Percentiles rank a stretch among this genome's conserved stretches.
Evolutionary conservation across 371 early-diverging fungal genomes (phyloP).

Genomic region (Gilbertella persicaria): DNA sequence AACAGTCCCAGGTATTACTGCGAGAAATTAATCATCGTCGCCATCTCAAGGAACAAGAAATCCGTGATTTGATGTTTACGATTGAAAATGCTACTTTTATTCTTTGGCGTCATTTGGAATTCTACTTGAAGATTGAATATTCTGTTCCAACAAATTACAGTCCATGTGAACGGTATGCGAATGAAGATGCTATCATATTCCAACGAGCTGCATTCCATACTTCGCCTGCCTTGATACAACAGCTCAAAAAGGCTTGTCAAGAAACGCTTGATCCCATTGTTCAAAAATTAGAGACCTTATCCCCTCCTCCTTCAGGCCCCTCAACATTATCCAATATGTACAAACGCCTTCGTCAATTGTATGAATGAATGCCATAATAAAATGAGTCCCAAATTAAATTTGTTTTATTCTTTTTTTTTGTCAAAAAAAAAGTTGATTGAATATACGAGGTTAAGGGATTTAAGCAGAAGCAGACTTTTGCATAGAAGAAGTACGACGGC

Average conservation of each 20-base stretch:
- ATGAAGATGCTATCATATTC: constrained; percentile 17
- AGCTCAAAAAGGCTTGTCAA: constrained; percentile 18
- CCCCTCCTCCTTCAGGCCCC: too few relatives aligned
- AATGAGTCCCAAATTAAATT: too few relatives aligned
- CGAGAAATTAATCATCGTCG: constrained; percentile 25
- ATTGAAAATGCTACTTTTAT: constrained; percentile 30
- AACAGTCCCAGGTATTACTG: constrained; percentile 31
- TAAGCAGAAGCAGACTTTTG: constrained; percentile 56
- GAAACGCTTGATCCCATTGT: constrained; percentile 22
- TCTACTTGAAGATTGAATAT: constrained; percentile 22
- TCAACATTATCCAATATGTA: too few relatives aligned
- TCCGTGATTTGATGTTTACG: constrained; percentile 25
- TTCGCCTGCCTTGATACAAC: constrained; percentile 14
- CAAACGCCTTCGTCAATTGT: too few relatives aligned
- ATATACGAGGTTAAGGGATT: constrained; percentile 10
- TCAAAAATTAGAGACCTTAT: constrained; percentile 23
- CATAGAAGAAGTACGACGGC: constrained; percentile 68
- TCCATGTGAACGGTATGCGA: constrained; percentile 25
- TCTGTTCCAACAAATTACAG: constrained; percentile 13
- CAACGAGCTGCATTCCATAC: constrained; percentile 35
- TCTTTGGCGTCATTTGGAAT: constrained; percentile 42
- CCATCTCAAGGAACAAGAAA: constrained; percentile 21
- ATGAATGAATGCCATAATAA: too few relatives aligned
- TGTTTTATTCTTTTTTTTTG: too few relatives aligned
- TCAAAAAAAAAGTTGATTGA: too few relatives aligned